Percentiles rank a stretch among this genome's conserved stretches.
Conservation (phyloP, 202 grass and related monocot species). For the Zizania palustris region DNA sequence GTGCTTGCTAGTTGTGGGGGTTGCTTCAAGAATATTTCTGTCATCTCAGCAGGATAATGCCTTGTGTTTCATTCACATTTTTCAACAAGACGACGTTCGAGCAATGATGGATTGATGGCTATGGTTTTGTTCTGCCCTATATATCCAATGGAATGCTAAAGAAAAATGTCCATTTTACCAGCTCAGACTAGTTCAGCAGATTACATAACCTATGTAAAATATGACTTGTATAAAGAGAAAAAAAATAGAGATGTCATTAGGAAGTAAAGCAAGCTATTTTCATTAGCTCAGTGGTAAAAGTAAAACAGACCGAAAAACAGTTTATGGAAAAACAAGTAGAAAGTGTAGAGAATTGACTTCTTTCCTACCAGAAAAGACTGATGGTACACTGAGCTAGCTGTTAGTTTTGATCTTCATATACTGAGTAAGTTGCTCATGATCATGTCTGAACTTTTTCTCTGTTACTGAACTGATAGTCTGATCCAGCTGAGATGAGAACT, state of each 20-base stretch:
- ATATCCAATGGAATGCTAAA: neutral
- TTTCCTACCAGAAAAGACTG: neutral
- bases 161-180: too few species aligned
- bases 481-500: neutral
- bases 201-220: too few species aligned
- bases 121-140: neutral
- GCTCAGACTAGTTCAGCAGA: too few species aligned
- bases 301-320: too few species aligned
- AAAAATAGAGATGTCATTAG: too few species aligned
- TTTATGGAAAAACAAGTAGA: too few species aligned
- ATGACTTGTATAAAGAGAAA: too few species aligned
- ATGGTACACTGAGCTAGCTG: neutral
- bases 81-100: neutral
- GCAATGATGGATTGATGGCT: neutral
- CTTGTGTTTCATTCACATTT: neutral
- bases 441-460: neutral
- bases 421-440: neutral
- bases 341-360: too few species aligned
- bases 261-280: too few species aligned
- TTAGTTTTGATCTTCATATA: neutral
- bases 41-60: neutral
- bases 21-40: slow-evolving; percentile 17
- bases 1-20: neutral
- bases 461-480: neutral
- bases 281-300: too few species aligned